Percentiles rank a stretch among this genome's conserved stretches.
phyloP scores from a whole-genome alignment of 129 eudicot species.

The Flaveria robusta region DNA sequence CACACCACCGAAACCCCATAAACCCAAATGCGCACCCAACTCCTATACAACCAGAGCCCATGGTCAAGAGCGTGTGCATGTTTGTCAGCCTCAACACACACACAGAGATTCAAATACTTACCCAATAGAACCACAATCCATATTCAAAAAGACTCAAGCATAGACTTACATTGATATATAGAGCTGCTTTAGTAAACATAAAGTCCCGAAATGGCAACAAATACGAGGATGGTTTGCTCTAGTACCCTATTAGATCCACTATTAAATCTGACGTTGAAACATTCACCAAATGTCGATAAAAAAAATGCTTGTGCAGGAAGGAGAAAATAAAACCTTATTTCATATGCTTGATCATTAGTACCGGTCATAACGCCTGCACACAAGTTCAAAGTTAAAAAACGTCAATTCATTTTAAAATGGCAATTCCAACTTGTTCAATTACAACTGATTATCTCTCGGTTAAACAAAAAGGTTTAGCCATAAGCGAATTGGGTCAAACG shows the following conservation, averaged over 20 bases:
- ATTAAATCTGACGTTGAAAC: conserved; percentile 10
- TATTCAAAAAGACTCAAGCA: not conserved
- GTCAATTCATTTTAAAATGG: not conserved
- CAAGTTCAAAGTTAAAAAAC: not conserved
- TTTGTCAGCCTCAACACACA: too few species aligned
- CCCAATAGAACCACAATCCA: not conserved
- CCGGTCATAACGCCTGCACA: conserved; percentile 36
- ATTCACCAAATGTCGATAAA: not conserved
- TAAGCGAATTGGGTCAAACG: not conserved
- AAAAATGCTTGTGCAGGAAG: conserved; percentile 13
- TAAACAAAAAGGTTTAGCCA: not conserved
- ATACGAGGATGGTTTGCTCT: not conserved
- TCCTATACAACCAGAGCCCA: too few species aligned
- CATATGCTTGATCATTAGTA: conserved; percentile 17
- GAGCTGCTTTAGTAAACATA: not conserved
- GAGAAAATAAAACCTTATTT: conserved; percentile 20
- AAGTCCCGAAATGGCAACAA: conserved; percentile 7
- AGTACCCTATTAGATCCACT: conserved; percentile 12
- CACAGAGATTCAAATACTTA: not conserved
- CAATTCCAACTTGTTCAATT: not conserved
- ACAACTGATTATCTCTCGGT: not conserved
- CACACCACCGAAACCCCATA: too few species aligned
- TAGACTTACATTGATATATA: not conserved
- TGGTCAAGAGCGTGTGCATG: too few species aligned
- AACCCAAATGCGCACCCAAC: too few species aligned